Percentiles rank a stretch among this genome's conserved stretches.
Evolutionary conservation across 306 rosid genomes (phyloP).

Genomic region (Ormosia emarginata): DNA sequence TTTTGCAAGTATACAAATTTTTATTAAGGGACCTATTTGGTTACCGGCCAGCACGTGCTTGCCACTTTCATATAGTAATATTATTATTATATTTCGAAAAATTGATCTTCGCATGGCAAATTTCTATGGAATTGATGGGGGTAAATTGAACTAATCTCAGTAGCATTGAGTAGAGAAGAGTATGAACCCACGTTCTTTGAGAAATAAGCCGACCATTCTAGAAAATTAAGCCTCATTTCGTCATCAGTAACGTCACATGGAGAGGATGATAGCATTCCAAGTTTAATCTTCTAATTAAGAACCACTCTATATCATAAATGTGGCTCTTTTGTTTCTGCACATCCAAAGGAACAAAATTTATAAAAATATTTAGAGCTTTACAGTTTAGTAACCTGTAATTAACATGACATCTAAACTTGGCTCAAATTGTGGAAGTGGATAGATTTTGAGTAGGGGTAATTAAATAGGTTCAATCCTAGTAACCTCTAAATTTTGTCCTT

Average conservation of each 20-base stretch:
- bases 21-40: slow-evolving; percentile 27
- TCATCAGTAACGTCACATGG: neutral
- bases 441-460: neutral
- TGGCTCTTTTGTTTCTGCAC: neutral
- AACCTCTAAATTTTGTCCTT: neutral
- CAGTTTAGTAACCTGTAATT: neutral
- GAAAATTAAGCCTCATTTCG: neutral
- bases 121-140: neutral
- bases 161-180: neutral
- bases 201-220: neutral
- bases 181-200: slow-evolving; percentile 19
- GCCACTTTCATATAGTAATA: slow-evolving; percentile 1
- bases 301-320: neutral
- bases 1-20: neutral
- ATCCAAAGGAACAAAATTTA: neutral
- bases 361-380: neutral
- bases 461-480: neutral
- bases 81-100: neutral
- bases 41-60: neutral
- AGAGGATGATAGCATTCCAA: neutral
- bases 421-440: neutral
- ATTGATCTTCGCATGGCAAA: neutral
- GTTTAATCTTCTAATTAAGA: neutral
- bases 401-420: neutral
- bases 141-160: neutral